phyloP scores from a whole-genome alignment of 2,329 filamentous ascomycete genomes.

The Thielaviopsis euricoi region DNA sequence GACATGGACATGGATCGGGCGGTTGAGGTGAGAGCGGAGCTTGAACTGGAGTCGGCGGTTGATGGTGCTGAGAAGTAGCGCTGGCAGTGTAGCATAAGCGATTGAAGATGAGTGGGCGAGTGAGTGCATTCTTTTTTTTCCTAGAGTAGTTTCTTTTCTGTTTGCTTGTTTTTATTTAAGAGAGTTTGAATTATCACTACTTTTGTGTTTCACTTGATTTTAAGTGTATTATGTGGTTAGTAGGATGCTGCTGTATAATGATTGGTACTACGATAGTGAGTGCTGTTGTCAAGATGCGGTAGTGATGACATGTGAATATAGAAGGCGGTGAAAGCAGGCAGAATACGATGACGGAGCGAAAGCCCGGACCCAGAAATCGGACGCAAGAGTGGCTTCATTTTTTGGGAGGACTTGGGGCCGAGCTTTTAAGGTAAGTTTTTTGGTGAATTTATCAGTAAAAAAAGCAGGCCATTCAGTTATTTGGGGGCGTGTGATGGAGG shows the following conservation, averaged over 20 bases:
- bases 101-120: no score
- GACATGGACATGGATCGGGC: constrained; percentile 27
- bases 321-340: background rate
- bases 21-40: constrained; percentile 9
- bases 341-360: background rate
- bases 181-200: background rate
- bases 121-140: background rate
- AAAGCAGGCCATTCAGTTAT: no score
- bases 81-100: no score
- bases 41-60: background rate
- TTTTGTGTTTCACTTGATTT: no score
- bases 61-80: no score
- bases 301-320: background rate
- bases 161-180: background rate
- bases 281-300: no score
- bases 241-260: no score
- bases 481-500: no score
- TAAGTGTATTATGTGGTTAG: no score
- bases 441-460: no score
- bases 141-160: background rate
- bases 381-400: background rate
- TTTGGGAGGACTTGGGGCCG: background rate
- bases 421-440: no score
- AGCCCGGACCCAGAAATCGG: background rate
- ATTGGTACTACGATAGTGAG: no score